Base-by-base conservation (phyloP, 202 grass and related monocot genomes). In the Brachypodium distachyon region DNA sequence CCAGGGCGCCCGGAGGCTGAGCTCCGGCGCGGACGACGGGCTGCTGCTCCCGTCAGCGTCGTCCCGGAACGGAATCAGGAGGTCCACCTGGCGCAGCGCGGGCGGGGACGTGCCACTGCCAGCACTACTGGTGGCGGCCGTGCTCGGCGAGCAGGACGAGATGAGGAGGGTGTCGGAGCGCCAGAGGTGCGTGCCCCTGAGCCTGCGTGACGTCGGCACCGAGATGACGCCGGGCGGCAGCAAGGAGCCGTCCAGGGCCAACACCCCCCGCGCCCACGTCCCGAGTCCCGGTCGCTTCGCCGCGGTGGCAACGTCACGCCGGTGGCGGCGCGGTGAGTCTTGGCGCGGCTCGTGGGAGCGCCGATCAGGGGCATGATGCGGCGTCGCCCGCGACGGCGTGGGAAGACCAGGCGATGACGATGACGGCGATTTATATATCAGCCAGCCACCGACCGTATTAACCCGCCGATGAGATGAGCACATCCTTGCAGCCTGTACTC, bases 181-280 rank as follows among this genome's bases (percentile, higher is more conserved):
- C 18, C 61, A 32, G 50, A 46, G 81, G 17, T 69, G 77, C 44
- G 59, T 82, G 21, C 68, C 76, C 3, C 44, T 81, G 77, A 67
- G 64, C 5, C 52, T 87, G 67, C 77, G 88, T 19, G 84, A 91
- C 23, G 63, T 81, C 43, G 81, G 88, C 72, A 91, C 88, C 27
- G 88, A 91, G 67, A 91, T 87, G 84, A 91, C 84, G 29, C 84
- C 88, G 6, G 56, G 21, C 16, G 77, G 72, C 11, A 91, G 88
- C 73, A 84, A 81, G 25, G 88, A 91, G 73, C 72, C 84, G 36
- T 91, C 88, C 9, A 77, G 84, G 73, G 32, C 84, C 0, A 81
- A 72, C 81, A 91, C 88, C 4, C 88, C 88, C 2, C 84, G 84
- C 44, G 37, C 44, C 44, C 50, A 9, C 3, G 60, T n/a, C 28